Percentiles rank a stretch among this genome's conserved stretches.
Conservation (phyloP, 176 grass and related monocot genomes). For the sorghum (Sorghum bicolor) region DNA sequence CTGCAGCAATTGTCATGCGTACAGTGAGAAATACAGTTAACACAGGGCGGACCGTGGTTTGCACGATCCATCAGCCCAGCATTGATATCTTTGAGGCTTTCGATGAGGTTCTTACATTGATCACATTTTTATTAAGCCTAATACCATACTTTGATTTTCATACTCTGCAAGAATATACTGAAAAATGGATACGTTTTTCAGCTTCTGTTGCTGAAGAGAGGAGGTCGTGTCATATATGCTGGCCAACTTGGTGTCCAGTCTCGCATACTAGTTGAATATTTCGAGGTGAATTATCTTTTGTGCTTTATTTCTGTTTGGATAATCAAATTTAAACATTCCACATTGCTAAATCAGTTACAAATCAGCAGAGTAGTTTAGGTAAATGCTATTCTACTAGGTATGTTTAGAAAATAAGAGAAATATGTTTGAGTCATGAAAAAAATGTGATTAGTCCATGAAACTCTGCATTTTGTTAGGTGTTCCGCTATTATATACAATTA, state of each 20-base stretch:
- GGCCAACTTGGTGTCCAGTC: slow-evolving; percentile 76
- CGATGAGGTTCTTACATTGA: slow-evolving; percentile 57
- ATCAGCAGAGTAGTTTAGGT: background rate
- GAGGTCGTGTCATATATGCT: slow-evolving; percentile 84
- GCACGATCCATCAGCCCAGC: slow-evolving; percentile 95
- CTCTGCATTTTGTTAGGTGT: background rate
- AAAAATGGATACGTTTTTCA: slow-evolving; percentile 33
- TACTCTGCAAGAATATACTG: background rate
- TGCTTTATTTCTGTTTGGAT: background rate
- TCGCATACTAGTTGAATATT: slow-evolving; percentile 77
- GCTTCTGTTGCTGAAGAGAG: slow-evolving; percentile 84
- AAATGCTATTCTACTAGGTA: background rate
- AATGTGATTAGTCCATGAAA: background rate
- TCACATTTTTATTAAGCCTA: background rate
- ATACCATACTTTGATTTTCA: background rate
- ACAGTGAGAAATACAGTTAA: slow-evolving; percentile 91
- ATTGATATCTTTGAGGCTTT: slow-evolving; percentile 98
- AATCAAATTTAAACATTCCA: background rate
- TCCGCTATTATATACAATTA: background rate
- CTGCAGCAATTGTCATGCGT: slow-evolving; percentile 93
- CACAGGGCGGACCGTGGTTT: slow-evolving; percentile 88
- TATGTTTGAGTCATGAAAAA: background rate
- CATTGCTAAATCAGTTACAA: background rate
- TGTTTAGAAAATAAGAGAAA: background rate
- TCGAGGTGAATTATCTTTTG: slow-evolving; percentile 43